phyloP scores from a whole-genome alignment of 495 filamentous ascomycete genomes.

The Schizothecium vesticola region DNA sequence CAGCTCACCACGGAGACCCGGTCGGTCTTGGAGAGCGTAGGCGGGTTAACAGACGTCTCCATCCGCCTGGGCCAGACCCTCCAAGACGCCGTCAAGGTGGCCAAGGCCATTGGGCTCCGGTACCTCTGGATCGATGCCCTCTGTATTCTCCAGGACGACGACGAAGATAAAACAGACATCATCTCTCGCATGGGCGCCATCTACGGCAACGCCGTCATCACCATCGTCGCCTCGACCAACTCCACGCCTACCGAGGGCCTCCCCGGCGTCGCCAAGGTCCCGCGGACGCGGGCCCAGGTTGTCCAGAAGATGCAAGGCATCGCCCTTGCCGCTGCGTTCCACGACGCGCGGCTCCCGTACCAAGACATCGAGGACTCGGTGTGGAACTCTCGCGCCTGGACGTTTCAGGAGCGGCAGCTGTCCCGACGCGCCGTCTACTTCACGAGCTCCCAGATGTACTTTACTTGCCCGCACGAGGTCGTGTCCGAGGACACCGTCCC shows the following conservation, averaged over 20 bases:
- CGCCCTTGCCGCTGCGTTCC: constrained; percentile 53
- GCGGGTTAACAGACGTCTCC: constrained; percentile 2
- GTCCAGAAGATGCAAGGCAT: constrained; percentile 44
- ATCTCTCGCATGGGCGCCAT: constrained; percentile 18
- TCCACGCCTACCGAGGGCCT: constrained; percentile 10
- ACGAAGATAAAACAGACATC: constrained; percentile 8
- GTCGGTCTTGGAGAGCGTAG: constrained; percentile 4
- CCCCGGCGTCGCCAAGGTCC: constrained; percentile 5
- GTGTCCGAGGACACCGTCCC: constrained; percentile 21
- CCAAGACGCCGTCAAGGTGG: constrained; percentile 22
- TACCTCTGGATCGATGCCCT: constrained; percentile 31
- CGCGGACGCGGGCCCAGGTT: constrained; percentile 8
- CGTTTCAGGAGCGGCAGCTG: constrained; percentile 20
- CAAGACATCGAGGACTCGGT: constrained; percentile 8
- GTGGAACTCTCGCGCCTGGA: constrained; percentile 27
- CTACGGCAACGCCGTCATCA: constrained; percentile 19
- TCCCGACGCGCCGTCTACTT: constrained; percentile 21
- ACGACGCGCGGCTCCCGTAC: constrained; percentile 48
- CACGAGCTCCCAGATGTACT: constrained; percentile 18
- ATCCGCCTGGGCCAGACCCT: constrained; percentile 21
- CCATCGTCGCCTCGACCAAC: constrained; percentile 20
- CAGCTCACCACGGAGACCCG: constrained; percentile 3
- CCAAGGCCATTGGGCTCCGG: constrained; percentile 18
- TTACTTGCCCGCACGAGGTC: constrained; percentile 15
- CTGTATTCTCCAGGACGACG: constrained; percentile 27